Evolutionary conservation across 352 stramenopile species (phyloP).

Genomic region (Pythium pyrilobum): DNA sequence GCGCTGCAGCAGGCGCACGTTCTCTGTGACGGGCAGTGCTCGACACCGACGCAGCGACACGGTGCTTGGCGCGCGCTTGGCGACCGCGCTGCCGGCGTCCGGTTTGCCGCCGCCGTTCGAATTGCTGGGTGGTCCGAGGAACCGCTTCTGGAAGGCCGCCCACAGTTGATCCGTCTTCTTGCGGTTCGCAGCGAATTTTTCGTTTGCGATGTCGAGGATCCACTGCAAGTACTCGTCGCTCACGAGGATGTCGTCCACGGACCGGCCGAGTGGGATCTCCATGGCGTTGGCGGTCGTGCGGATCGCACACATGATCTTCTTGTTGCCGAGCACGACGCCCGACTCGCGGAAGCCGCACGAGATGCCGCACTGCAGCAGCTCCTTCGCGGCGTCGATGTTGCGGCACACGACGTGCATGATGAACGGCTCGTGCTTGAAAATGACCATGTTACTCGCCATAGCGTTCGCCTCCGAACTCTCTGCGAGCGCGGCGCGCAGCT

Average conservation of each 20-base stretch:
- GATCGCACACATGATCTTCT: slow-evolving; percentile 89
- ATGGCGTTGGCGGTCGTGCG: slow-evolving; percentile 83
- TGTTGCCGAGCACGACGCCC: slow-evolving; percentile 82
- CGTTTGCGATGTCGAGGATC: slow-evolving; percentile 78
- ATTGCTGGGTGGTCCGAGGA: slow-evolving; percentile 14
- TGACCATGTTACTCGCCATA: slow-evolving; percentile 61
- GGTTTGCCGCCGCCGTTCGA: neutral
- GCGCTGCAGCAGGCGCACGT: slow-evolving; percentile 31
- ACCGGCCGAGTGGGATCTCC: slow-evolving; percentile 78
- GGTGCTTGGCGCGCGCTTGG: slow-evolving; percentile 13
- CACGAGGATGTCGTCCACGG: slow-evolving; percentile 45
- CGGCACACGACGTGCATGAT: slow-evolving; percentile 91
- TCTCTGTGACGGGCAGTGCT: slow-evolving; percentile 5
- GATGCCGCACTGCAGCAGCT: slow-evolving; percentile 79
- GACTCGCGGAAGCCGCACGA: slow-evolving; percentile 85
- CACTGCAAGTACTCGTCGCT: slow-evolving; percentile 62
- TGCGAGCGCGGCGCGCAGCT: slow-evolving; percentile 52
- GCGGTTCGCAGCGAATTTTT: slow-evolving; percentile 80
- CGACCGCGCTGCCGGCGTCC: neutral
- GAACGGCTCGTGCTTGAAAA: slow-evolving; percentile 91
- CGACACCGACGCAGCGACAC: slow-evolving; percentile 17
- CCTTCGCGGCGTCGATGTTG: slow-evolving; percentile 68
- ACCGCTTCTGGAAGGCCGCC: slow-evolving; percentile 44
- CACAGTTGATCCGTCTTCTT: slow-evolving; percentile 68
- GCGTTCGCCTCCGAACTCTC: too few species aligned